Evolutionary conservation across 164 flowering plant species (phyloP).

Genomic region (Macadamia tetraphylla): DNA sequence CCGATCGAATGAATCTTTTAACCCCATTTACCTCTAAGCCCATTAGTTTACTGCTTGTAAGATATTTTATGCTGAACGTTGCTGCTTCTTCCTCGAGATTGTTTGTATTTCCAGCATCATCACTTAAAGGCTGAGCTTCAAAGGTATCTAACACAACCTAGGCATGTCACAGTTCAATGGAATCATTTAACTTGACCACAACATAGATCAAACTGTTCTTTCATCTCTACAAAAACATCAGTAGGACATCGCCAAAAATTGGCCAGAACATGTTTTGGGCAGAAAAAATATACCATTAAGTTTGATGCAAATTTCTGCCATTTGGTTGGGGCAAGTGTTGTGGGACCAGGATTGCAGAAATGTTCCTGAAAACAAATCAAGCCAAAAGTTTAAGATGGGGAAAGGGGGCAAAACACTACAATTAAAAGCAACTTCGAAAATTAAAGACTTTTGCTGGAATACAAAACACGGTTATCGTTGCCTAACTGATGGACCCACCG

Average conservation of each 20-base stretch:
- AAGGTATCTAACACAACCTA: slow-evolving; percentile 88
- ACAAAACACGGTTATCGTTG: neutral
- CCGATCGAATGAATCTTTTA: neutral
- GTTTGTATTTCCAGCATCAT: slow-evolving; percentile 88
- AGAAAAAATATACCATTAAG: slow-evolving; percentile 49
- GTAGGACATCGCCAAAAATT: slow-evolving; percentile 2
- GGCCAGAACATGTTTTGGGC: neutral
- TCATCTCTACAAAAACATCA: neutral
- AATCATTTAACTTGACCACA: neutral
- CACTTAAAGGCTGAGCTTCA: slow-evolving; percentile 94
- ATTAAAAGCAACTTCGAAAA: no score
- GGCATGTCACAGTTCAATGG: slow-evolving; percentile 12
- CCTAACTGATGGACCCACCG: neutral
- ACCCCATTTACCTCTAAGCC: slow-evolving; percentile 80
- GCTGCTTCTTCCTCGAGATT: slow-evolving; percentile 87
- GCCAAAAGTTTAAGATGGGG: neutral
- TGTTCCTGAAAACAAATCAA: slow-evolving; percentile 54
- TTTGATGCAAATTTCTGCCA: slow-evolving; percentile 92
- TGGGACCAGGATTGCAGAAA: slow-evolving; percentile 73
- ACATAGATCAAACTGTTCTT: neutral
- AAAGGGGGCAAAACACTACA: neutral
- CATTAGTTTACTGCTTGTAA: slow-evolving; percentile 96
- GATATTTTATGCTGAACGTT: slow-evolving; percentile 83
- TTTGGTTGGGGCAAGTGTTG: slow-evolving; percentile 50
- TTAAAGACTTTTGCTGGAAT: neutral